Conservation (phyloP, 2,329 filamentous ascomycete species). For the Xylaria polymorpha region DNA sequence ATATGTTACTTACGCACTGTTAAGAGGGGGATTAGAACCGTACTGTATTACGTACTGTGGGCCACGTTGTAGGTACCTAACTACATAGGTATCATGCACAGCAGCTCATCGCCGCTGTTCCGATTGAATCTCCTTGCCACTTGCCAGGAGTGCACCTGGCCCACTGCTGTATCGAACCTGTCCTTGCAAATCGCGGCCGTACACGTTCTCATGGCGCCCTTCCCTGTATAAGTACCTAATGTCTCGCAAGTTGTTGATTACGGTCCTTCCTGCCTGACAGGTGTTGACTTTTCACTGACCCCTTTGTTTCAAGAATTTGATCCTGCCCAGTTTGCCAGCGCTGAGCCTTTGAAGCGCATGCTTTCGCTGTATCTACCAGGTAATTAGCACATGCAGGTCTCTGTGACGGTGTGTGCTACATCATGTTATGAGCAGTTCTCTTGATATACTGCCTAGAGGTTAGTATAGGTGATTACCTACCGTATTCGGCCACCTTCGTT, state of each 20-base stretch:
- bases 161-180: conserved; percentile 7
- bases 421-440: conserved; percentile 4
- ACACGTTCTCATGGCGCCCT: conserved; percentile 18
- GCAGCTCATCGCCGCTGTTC: conserved; percentile 20
- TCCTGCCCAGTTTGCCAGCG: conserved; percentile 24
- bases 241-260: conserved; percentile 6
- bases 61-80: no score
- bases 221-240: conserved; percentile 16
- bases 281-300: neutral
- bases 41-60: neutral
- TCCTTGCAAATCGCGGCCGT: conserved; percentile 27
- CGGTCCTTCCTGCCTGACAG: conserved; percentile 10
- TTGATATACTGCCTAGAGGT: neutral
- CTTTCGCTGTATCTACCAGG: neutral
- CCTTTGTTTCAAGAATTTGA: conserved; percentile 28
- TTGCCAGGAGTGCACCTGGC: neutral
- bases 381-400: conserved; percentile 1
- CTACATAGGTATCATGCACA: conserved; percentile 11
- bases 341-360: conserved; percentile 15
- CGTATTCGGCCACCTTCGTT: conserved; percentile 8
- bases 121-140: conserved; percentile 20
- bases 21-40: neutral
- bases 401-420: neutral
- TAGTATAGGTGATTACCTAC: conserved; percentile 14
- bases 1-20: neutral